A percentile compares a stretch with the other conserved stretches of the same genome.
Conservation (phyloP, 73 alveolate species). For the Paramecium octaurelia region DNA sequence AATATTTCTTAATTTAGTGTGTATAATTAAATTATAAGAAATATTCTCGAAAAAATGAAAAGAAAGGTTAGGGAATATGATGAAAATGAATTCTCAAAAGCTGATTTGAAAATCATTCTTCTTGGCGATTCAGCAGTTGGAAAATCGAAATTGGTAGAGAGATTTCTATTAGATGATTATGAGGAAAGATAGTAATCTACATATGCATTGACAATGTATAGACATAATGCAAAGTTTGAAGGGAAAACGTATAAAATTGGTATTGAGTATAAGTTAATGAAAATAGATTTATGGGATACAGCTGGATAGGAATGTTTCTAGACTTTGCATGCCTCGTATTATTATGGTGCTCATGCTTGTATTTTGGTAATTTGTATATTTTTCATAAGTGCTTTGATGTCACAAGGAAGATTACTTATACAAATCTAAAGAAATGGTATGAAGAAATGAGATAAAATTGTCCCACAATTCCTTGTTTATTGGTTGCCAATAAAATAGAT, state of each 20-base stretch:
- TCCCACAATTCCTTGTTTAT: slow-evolving; percentile 91
- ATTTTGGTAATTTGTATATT: slow-evolving; percentile 71
- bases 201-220: slow-evolving; percentile 75
- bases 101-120: slow-evolving; percentile 93
- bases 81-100: slow-evolving; percentile 67
- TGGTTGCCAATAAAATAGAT: slow-evolving; percentile 93
- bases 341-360: slow-evolving; percentile 92
- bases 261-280: not conserved
- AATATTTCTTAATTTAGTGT: not conserved
- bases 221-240: slow-evolving; percentile 75
- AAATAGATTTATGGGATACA: slow-evolving; percentile 87
- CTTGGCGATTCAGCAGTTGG: slow-evolving; percentile 99
- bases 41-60: slow-evolving; percentile 26
- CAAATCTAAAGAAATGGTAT: slow-evolving; percentile 90
- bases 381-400: slow-evolving; percentile 75
- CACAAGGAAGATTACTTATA: slow-evolving; percentile 88
- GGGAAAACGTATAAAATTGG: slow-evolving; percentile 76
- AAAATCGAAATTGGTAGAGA: slow-evolving; percentile 89
- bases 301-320: slow-evolving; percentile 95
- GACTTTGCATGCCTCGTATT: slow-evolving; percentile 90
- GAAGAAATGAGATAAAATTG: slow-evolving; percentile 90
- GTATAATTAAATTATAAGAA: not conserved
- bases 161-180: slow-evolving; percentile 84
- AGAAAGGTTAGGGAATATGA: slow-evolving; percentile 53
- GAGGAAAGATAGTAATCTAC: slow-evolving; percentile 57